These are phyloP conservation scores for Talaromyces islandicus DNA, from an alignment of 2,329 filamentous ascomycete genomes.

Conservation along the genomic window DNA sequence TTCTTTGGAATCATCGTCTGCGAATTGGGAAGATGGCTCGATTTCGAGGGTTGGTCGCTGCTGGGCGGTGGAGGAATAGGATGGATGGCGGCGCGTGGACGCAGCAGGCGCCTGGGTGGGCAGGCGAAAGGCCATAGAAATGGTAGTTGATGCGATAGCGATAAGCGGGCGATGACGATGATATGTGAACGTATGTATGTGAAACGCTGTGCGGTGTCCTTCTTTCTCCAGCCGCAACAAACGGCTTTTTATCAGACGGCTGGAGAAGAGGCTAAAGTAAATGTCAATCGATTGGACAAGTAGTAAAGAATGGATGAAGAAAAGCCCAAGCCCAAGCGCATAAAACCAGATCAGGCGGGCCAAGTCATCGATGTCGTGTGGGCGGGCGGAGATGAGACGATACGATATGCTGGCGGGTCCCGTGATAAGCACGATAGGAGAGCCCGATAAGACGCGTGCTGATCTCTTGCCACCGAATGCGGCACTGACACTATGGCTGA, in stretches of 20 bases:
- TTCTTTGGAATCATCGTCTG: constrained; percentile 71
- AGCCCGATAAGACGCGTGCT: neutral
- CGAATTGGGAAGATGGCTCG: neutral
- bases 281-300: neutral
- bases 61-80: constrained; percentile 26
- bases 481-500: no score
- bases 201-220: no score
- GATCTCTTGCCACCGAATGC: neutral
- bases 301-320: neutral
- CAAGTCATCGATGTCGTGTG: neutral
- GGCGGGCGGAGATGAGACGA: neutral
- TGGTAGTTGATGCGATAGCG: constrained; percentile 1
- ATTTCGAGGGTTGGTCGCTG: constrained; percentile 22
- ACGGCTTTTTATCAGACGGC: neutral
- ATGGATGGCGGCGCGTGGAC: constrained; percentile 21
- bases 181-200: no score
- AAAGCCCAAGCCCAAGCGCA: no score
- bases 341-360: constrained; percentile 2
- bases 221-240: constrained; percentile 2
- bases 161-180: no score
- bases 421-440: constrained; percentile 8
- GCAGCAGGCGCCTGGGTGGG: constrained; percentile 26
- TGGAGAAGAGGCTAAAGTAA: neutral
- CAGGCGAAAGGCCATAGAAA: constrained; percentile 31
- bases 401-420: neutral